Percentiles rank a stretch among this genome's conserved stretches.
phyloP scores from a whole-genome alignment of 495 filamentous ascomycete species.

The Echria macrotheca region DNA sequence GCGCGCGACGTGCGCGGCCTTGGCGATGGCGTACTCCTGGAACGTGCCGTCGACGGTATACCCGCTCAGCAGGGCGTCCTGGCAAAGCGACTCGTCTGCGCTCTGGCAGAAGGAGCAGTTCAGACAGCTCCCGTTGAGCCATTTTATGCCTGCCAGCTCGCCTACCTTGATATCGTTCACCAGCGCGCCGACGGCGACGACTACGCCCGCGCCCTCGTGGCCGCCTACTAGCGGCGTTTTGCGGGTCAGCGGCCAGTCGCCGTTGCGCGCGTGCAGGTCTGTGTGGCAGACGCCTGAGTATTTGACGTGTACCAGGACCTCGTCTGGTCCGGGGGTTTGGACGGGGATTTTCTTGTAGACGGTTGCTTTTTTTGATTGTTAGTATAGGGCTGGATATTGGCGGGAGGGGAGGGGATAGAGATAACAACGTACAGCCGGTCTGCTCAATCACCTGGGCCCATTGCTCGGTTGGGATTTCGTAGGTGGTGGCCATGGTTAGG shows the following conservation, averaged over 20 bases:
- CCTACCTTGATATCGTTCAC: slow-evolving; percentile 71
- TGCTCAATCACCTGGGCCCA: slow-evolving; percentile 84
- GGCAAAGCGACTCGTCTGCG: slow-evolving; percentile 66
- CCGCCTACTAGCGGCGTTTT: slow-evolving; percentile 87
- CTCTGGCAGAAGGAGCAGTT: slow-evolving; percentile 74
- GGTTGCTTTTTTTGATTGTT: slow-evolving; percentile 39
- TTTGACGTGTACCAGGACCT: slow-evolving; percentile 87
- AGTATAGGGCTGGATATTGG: slow-evolving; percentile 4
- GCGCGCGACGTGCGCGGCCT: slow-evolving; percentile 73
- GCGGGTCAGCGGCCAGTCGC: slow-evolving; percentile 76
- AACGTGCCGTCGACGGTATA: slow-evolving; percentile 91
- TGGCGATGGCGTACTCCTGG: slow-evolving; percentile 86
- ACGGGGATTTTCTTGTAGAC: slow-evolving; percentile 81
- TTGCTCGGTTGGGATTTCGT: slow-evolving; percentile 64
- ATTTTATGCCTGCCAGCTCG: slow-evolving; percentile 82
- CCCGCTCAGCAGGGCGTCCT: slow-evolving; percentile 66
- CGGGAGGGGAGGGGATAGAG: not conserved
- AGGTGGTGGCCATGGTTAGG: slow-evolving; percentile 21
- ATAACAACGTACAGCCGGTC: slow-evolving; percentile 47
- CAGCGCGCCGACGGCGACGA: slow-evolving; percentile 71
- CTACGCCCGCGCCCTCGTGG: slow-evolving; percentile 86
- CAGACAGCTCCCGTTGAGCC: slow-evolving; percentile 81
- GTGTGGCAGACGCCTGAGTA: slow-evolving; percentile 95
- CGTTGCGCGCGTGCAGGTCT: slow-evolving; percentile 76
- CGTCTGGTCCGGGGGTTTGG: slow-evolving; percentile 70